Evolutionary conservation across 1,284 basidiomycete genomes (phyloP).

Genomic region (Malassezia nana): DNA sequence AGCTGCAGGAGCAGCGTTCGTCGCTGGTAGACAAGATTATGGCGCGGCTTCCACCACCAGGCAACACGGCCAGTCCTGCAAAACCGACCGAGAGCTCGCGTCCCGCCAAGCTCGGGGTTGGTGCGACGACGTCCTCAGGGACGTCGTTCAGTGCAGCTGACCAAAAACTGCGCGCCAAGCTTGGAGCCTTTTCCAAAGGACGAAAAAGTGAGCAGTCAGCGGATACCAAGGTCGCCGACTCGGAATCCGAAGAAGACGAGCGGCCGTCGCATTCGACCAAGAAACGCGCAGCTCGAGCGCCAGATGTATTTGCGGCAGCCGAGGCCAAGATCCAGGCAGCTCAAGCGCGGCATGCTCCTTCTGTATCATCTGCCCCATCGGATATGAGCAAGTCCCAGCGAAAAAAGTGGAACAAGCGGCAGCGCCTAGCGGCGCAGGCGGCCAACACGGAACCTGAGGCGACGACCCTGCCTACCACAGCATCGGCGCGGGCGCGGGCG

Average conservation of each 20-base stretch:
- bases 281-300: neutral
- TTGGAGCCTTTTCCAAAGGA: slow-evolving; percentile 12
- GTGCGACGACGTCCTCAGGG: slow-evolving; percentile 22
- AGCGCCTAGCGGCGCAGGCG: slow-evolving; percentile 14
- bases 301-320: slow-evolving; percentile 13
- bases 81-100: slow-evolving; percentile 14
- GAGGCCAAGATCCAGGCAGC: slow-evolving; percentile 16
- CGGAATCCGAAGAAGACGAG: slow-evolving; percentile 14
- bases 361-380: slow-evolving; percentile 7
- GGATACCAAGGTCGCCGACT: neutral
- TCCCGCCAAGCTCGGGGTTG: slow-evolving; percentile 31
- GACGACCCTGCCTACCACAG: neutral
- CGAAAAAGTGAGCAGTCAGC: neutral
- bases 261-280: neutral
- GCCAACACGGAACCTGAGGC: neutral
- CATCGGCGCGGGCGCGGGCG: neutral
- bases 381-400: slow-evolving; percentile 34
- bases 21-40: slow-evolving; percentile 36
- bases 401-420: slow-evolving; percentile 36
- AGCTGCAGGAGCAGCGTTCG: slow-evolving; percentile 35
- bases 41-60: slow-evolving; percentile 22
- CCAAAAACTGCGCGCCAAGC: slow-evolving; percentile 24
- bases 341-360: slow-evolving; percentile 2
- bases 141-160: slow-evolving; percentile 20
- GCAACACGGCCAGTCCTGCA: neutral